Percentiles rank a stretch among this genome's conserved stretches.
Evolutionary conservation across 2,329 filamentous ascomycete species (phyloP).

Genomic region (Penicillium crustosum): DNA sequence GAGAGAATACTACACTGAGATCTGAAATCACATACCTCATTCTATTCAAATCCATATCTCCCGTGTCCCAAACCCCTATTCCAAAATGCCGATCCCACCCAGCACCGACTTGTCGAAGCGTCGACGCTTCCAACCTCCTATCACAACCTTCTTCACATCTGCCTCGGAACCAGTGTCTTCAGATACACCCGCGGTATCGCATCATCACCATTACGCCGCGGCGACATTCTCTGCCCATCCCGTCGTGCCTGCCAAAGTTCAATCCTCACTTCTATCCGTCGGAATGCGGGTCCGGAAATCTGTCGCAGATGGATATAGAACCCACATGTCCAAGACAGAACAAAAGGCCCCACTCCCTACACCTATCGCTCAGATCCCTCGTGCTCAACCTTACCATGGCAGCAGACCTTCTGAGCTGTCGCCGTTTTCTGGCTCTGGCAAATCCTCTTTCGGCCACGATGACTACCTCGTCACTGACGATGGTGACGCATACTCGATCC

Average conservation of each 20-base stretch:
- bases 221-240: conserved; percentile 47
- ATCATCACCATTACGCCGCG: conserved; percentile 45
- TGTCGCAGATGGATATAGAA: conserved; percentile 92
- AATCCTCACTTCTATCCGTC: conserved; percentile 82
- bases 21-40: neutral
- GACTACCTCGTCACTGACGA: conserved; percentile 36
- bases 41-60: neutral
- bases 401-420: conserved; percentile 59
- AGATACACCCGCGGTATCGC: conserved; percentile 28
- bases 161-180: conserved; percentile 15
- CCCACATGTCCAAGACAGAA: conserved; percentile 41
- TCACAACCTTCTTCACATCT: conserved; percentile 41
- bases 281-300: conserved; percentile 94
- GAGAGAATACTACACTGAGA: too few species aligned
- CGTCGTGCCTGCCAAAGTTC: conserved; percentile 63
- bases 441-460: conserved; percentile 43
- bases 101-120: conserved; percentile 39
- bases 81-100: conserved; percentile 16
- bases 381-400: conserved; percentile 6
- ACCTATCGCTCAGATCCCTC: conserved; percentile 2
- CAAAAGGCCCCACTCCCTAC: conserved; percentile 16
- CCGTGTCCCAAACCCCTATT: neutral
- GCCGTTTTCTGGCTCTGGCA: conserved; percentile 79
- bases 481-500: conserved; percentile 40
- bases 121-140: conserved; percentile 47